Base-by-base conservation (phyloP, 148 eudicot species). In the Rhododendron molle region DNA sequence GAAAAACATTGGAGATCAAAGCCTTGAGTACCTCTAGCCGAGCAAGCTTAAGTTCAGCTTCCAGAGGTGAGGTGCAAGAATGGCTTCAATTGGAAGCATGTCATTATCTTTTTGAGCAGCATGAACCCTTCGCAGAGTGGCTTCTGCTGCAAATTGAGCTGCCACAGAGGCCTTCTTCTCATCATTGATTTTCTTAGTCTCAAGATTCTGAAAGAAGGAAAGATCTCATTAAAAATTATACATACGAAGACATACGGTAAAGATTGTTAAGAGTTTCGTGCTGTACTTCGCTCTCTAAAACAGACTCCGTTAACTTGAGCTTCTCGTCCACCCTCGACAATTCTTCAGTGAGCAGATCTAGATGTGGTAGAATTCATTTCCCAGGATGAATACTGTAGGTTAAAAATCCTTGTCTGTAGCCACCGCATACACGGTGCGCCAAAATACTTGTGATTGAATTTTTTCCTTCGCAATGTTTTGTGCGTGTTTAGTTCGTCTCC, bases 81-180 rank as follows among this genome's bases (percentile, higher is more conserved):
- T 93, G 83, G 95, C 95, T 92, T 93, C 94, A 86, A 93, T 93
- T 30, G 95, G 95, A 72, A 94, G 95, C 93, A 93, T 93, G 81
- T 93, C 95, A 88, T 93, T 93, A 86, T 93, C 95, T 72, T 93
- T 93, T 85, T 92, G 95, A 52, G 93, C 95, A 83, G 95, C 93
- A 92, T 93, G 95, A 82, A 93, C 95, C 90, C 95, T 88, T 56
- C 95, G 88, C 82, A 93, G 92, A 73, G 95, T 90, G 74, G 95
- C 95, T 89, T 93, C 95, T 49, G 95, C 95, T 14, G 95, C 95
- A 91, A 93, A 93, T 83, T 93, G 95, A 82, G 95, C 95, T 83
- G n/a, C n/a, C n/a, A n/a, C n/a, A n/a, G n/a, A n/a, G 58, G 95
- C 92, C 86, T 88, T 93, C 88, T 93, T 93, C 85, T 93, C 95